Percentiles rank a stretch among this genome's conserved stretches.
Evolutionary conservation across 2,329 filamentous ascomycete species (phyloP).

Genomic region (Gaeumannomyces sp.): DNA sequence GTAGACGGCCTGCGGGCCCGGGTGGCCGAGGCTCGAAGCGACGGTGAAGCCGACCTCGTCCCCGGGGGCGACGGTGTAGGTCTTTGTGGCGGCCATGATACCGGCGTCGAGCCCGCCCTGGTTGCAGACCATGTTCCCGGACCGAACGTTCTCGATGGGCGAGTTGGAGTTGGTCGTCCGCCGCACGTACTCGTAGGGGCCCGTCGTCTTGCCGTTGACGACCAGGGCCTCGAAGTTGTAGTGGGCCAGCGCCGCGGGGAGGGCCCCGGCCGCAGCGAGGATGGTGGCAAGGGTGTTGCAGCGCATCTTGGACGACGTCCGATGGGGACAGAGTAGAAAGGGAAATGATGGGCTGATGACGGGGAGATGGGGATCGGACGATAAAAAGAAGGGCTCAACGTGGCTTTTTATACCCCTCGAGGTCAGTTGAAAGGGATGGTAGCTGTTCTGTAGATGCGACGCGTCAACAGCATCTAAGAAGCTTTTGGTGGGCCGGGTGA

Average conservation of each 20-base stretch:
- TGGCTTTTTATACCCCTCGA: not conserved
- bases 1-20: slow-evolving; percentile 32
- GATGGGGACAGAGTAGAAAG: not conserved
- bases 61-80: slow-evolving; percentile 30
- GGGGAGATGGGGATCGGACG: not conserved
- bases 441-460: not conserved
- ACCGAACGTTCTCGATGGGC: slow-evolving; percentile 32
- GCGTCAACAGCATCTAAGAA: not conserved
- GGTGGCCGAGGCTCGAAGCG: slow-evolving; percentile 28
- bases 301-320: not conserved
- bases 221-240: slow-evolving; percentile 9
- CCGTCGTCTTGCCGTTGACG: slow-evolving; percentile 18
- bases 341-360: not conserved
- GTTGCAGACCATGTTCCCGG: slow-evolving; percentile 33
- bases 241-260: slow-evolving; percentile 5
- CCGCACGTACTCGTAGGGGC: slow-evolving; percentile 18
- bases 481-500: no score
- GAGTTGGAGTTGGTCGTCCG: slow-evolving; percentile 26
- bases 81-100: slow-evolving; percentile 30
- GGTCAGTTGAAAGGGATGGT: not conserved
- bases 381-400: not conserved
- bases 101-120: slow-evolving; percentile 23
- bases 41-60: slow-evolving; percentile 36
- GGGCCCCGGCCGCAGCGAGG: slow-evolving; percentile 4
- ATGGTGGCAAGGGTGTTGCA: slow-evolving; percentile 6